phyloP scores from a whole-genome alignment of 306 rosid genomes.

The Dalbergia cochinchinensis region DNA sequence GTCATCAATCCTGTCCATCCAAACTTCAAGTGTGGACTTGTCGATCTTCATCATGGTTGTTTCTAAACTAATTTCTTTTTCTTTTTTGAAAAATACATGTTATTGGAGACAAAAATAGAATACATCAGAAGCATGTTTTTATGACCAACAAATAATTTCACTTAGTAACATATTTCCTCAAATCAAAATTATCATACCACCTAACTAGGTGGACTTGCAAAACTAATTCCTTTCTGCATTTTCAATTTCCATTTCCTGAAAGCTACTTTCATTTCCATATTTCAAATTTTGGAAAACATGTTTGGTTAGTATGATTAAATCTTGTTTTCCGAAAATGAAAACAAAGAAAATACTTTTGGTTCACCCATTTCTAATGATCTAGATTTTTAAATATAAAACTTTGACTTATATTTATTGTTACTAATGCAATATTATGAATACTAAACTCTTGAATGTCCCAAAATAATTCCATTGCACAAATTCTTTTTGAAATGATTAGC shows the following conservation, averaged over 20 bases:
- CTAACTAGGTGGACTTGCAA: not conserved
- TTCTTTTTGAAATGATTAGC: not conserved
- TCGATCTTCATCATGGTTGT: not conserved
- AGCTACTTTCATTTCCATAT: not conserved
- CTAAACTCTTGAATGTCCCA: not conserved
- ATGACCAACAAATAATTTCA: not conserved
- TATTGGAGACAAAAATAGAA: not conserved
- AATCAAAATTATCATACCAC: not conserved
- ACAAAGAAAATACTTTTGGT: not conserved
- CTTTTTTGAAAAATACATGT: too few species aligned
- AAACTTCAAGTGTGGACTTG: not conserved
- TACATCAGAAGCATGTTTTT: constrained; percentile 4
- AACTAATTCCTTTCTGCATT: not conserved
- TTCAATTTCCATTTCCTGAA: not conserved
- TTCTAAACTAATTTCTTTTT: not conserved
- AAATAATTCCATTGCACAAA: too few species aligned
- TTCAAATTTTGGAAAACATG: constrained; percentile 3
- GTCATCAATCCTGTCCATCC: not conserved
- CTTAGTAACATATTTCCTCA: not conserved
- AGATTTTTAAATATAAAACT: not conserved
- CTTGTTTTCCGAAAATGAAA: not conserved
- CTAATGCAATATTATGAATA: not conserved
- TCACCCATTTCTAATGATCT: not conserved
- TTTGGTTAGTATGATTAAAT: not conserved
- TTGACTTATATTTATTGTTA: not conserved